Conservation (phyloP, 108 stramenopile species). For the Pseudonitzschia pungens region DNA sequence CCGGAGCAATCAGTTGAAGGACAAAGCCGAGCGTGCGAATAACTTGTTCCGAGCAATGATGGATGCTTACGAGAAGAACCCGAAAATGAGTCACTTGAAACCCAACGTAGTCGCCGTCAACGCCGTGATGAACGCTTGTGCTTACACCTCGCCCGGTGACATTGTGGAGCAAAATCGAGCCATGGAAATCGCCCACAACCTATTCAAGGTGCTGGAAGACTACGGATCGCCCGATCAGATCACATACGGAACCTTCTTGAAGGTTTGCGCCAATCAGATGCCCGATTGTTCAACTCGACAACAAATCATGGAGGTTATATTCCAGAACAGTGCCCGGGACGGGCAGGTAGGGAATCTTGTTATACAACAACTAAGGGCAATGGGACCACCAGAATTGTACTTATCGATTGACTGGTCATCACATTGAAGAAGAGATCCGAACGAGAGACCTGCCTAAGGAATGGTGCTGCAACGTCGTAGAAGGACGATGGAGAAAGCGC, state of each 20-base stretch:
- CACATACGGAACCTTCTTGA: slow-evolving; percentile 81
- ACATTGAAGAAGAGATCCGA: slow-evolving; percentile 41
- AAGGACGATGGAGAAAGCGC: slow-evolving; percentile 53
- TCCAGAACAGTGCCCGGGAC: slow-evolving; percentile 57
- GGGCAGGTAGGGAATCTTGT: slow-evolving; percentile 75
- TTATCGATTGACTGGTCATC: slow-evolving; percentile 39
- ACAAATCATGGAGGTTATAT: slow-evolving; percentile 55
- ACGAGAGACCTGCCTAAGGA: slow-evolving; percentile 58
- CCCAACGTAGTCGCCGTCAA: slow-evolving; percentile 71
- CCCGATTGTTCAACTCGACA: slow-evolving; percentile 52
- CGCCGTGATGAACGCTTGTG: slow-evolving; percentile 82
- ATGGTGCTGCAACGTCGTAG: slow-evolving; percentile 70
- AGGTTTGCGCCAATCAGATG: slow-evolving; percentile 75
- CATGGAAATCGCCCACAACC: slow-evolving; percentile 65
- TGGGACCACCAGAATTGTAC: slow-evolving; percentile 43
- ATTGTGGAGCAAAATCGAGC: slow-evolving; percentile 52
- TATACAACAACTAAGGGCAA: slow-evolving; percentile 53
- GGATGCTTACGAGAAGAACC: slow-evolving; percentile 39
- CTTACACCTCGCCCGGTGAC: slow-evolving; percentile 56
- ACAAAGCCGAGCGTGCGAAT: slow-evolving; percentile 68
- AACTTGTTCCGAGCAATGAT: slow-evolving; percentile 61
- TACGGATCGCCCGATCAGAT: slow-evolving; percentile 69
- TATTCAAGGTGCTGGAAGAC: slow-evolving; percentile 42
- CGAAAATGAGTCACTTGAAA: slow-evolving; percentile 23
- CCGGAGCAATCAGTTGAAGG: slow-evolving; percentile 42